phyloP scores from a whole-genome alignment of 164 flowering plant species.

The Buxus sempervirens region DNA sequence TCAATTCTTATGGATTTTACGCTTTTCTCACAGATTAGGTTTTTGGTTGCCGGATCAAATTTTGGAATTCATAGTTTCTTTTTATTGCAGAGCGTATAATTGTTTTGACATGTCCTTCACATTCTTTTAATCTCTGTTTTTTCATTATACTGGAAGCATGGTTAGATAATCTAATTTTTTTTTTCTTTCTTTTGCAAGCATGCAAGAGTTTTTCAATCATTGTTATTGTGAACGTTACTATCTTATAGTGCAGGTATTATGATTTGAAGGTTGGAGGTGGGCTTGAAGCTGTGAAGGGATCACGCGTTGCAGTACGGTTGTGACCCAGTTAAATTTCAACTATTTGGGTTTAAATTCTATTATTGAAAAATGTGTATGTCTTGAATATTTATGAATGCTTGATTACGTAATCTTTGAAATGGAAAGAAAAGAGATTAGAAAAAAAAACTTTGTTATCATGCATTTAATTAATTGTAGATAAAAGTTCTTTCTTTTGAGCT shows the following conservation, averaged over 20 bases:
- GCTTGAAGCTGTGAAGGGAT: slow-evolving; percentile 78
- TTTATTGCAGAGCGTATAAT: too few relatives aligned
- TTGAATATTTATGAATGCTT: too few relatives aligned
- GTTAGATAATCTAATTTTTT: background rate
- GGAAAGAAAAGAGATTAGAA: background rate
- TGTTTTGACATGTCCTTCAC: too few relatives aligned
- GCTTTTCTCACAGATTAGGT: background rate
- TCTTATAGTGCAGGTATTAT: slow-evolving; percentile 61
- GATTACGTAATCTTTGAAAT: background rate
- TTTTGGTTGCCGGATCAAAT: background rate
- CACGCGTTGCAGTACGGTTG: slow-evolving; percentile 97
- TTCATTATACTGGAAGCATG: background rate
- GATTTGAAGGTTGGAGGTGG: slow-evolving; percentile 93
- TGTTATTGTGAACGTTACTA: slow-evolving; percentile 10
- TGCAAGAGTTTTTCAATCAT: background rate
- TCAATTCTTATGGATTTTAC: background rate
- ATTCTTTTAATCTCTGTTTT: background rate
- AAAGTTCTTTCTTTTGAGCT: too few relatives aligned
- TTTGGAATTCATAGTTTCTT: background rate
- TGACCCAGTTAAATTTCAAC: slow-evolving; percentile 34
- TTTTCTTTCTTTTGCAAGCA: background rate
- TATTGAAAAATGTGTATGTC: background rate
- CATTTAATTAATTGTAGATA: background rate
- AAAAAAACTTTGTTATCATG: background rate
- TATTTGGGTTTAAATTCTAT: slow-evolving; percentile 9